These are phyloP conservation scores for Boletus holoroseus DNA, from an alignment of 1,284 basidiomycete genomes.

Conservation along the genomic window DNA sequence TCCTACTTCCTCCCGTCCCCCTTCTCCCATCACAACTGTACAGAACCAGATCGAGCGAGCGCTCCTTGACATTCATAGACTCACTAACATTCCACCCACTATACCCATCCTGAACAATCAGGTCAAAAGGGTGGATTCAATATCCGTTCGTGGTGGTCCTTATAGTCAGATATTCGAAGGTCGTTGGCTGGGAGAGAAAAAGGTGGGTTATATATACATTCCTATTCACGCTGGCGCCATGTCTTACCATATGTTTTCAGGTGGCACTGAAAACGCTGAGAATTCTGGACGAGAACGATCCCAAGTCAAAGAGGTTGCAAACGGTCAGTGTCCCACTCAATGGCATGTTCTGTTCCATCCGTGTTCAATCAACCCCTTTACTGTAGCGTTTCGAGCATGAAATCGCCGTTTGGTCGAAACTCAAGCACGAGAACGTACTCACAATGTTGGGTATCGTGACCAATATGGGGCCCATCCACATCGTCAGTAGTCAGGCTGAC, in stretches of 20 bases:
- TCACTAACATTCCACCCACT: constrained; percentile 47
- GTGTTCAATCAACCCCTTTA: not conserved
- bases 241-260: constrained; percentile 26
- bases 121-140: constrained; percentile 34
- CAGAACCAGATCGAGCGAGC: constrained; percentile 41
- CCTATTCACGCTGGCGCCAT: not conserved
- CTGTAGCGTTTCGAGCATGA: constrained; percentile 50
- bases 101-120: constrained; percentile 48
- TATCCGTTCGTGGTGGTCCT: constrained; percentile 43
- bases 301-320: constrained; percentile 37
- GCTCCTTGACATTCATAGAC: constrained; percentile 42
- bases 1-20: constrained; percentile 18
- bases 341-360: not conserved
- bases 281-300: constrained; percentile 39
- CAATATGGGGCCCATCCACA: constrained; percentile 45
- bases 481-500: constrained; percentile 31
- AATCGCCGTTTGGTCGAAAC: constrained; percentile 46
- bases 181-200: constrained; percentile 46
- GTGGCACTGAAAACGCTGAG: constrained; percentile 53
- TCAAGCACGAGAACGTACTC: constrained; percentile 41
- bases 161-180: constrained; percentile 51
- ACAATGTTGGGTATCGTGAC: constrained; percentile 51
- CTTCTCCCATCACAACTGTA: constrained; percentile 29
- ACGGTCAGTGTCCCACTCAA: constrained; percentile 12
- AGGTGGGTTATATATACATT: constrained; percentile 29